These are phyloP conservation scores for Fomitopsis pulvina DNA, from an alignment of 768 basidiomycete genomes.

Conservation along the genomic window DNA sequence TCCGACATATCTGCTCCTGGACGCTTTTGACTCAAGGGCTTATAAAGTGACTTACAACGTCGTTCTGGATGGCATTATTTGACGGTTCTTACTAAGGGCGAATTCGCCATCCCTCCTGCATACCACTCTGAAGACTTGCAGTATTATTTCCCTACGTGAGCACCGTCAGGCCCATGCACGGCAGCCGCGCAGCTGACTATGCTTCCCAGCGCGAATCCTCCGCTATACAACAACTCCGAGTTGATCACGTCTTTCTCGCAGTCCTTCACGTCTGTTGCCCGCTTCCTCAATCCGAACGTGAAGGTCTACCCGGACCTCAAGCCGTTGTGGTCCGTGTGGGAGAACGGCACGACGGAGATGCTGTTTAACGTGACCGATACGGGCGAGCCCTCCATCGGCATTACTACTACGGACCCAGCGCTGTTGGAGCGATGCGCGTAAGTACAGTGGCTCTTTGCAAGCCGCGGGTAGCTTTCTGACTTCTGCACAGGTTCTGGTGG, in stretches of 20 bases:
- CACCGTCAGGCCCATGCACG: too few relatives aligned
- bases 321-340: neutral
- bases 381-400: neutral
- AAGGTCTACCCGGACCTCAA: too few relatives aligned
- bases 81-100: conserved; percentile 26
- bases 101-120: conserved; percentile 24
- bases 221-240: conserved; percentile 18
- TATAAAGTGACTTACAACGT: conserved; percentile 28
- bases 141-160: conserved; percentile 5
- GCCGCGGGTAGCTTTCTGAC: too few relatives aligned
- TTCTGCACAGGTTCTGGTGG: too few relatives aligned
- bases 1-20: conserved; percentile 27
- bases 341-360: conserved; percentile 3
- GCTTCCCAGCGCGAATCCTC: too few relatives aligned
- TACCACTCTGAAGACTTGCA: conserved; percentile 8
- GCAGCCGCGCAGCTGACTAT: too few relatives aligned
- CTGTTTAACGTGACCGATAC: conserved; percentile 7
- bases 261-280: conserved; percentile 22
- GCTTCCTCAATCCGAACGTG: too few relatives aligned
- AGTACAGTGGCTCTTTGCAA: too few relatives aligned
- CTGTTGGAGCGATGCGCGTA: conserved; percentile 6
- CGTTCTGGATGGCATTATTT: conserved; percentile 8
- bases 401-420: conserved; percentile 2
- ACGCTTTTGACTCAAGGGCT: conserved; percentile 21
- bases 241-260: conserved; percentile 24